These are phyloP conservation scores for Ustilago hordei DNA, from an alignment of 1,284 basidiomycete genomes.

Conservation along the genomic window DNA sequence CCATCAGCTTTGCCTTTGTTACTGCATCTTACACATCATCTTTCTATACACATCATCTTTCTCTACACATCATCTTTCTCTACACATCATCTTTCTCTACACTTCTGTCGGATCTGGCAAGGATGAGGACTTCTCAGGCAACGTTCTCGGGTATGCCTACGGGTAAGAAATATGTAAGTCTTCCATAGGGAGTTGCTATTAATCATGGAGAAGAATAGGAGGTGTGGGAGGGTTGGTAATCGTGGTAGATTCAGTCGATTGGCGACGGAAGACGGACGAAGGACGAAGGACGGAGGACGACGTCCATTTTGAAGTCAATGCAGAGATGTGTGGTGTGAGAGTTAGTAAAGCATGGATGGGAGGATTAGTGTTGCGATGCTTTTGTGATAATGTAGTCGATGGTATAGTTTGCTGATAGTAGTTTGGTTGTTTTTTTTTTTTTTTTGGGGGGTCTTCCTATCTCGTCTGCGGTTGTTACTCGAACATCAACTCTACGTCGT, in stretches of 20 bases:
- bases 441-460: background rate
- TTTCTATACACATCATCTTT: background rate
- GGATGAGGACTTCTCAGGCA: conserved; percentile 54
- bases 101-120: conserved; percentile 6
- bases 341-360: background rate
- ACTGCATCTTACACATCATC: conserved; percentile 6
- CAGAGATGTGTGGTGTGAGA: too few relatives aligned
- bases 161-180: conserved; percentile 64
- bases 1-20: conserved; percentile 10
- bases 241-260: background rate
- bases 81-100: background rate
- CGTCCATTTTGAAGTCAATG: too few relatives aligned
- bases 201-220: background rate
- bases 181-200: background rate
- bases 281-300: too few relatives aligned
- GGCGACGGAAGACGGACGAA: too few relatives aligned
- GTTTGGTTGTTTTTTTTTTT: background rate
- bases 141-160: conserved; percentile 63
- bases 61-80: background rate
- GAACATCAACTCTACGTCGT: too few relatives aligned
- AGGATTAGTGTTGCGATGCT: background rate
- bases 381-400: background rate
- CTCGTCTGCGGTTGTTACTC: background rate
- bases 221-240: background rate
- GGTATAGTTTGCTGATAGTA: background rate